These are phyloP conservation scores for Penicillium sp. DNA, from an alignment of 2,329 filamentous ascomycete genomes.

Conservation along the genomic window DNA sequence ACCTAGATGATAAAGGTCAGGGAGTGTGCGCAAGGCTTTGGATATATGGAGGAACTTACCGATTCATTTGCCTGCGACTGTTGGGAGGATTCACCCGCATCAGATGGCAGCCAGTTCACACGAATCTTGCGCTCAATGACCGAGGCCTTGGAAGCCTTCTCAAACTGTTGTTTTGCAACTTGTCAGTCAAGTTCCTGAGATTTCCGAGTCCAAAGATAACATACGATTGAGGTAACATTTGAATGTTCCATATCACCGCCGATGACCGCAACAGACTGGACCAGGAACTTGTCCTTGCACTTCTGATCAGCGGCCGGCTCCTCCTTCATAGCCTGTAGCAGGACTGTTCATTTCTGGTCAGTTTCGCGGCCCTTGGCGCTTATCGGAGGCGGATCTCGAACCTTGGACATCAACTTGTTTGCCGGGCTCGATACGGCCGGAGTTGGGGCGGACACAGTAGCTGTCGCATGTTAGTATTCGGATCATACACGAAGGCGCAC, in stretches of 20 bases:
- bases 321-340: conserved; percentile 97
- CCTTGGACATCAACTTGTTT: conserved; percentile 90
- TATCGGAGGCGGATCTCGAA: conserved; percentile 43
- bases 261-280: conserved; percentile 84
- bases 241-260: conserved; percentile 75
- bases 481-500: background rate
- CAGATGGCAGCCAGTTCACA: conserved; percentile 76
- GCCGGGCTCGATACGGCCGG: conserved; percentile 89
- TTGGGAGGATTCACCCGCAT: conserved; percentile 43
- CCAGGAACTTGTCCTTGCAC: conserved; percentile 97
- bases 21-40: background rate
- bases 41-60: conserved; percentile 27
- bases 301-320: conserved; percentile 83
- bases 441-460: conserved; percentile 98
- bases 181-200: conserved; percentile 17
- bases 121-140: conserved; percentile 96
- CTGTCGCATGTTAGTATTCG: conserved; percentile 51
- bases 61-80: conserved; percentile 36
- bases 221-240: conserved; percentile 78
- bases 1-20: conserved; percentile 23
- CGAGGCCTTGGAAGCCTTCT: conserved; percentile 71
- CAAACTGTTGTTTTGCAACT: conserved; percentile 62
- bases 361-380: background rate
- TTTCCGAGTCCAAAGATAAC: conserved; percentile 32
- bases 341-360: conserved; percentile 58